These are phyloP conservation scores for Strobilomyces echinocephalus DNA, from an alignment of 768 basidiomycete genomes.

Conservation along the genomic window DNA sequence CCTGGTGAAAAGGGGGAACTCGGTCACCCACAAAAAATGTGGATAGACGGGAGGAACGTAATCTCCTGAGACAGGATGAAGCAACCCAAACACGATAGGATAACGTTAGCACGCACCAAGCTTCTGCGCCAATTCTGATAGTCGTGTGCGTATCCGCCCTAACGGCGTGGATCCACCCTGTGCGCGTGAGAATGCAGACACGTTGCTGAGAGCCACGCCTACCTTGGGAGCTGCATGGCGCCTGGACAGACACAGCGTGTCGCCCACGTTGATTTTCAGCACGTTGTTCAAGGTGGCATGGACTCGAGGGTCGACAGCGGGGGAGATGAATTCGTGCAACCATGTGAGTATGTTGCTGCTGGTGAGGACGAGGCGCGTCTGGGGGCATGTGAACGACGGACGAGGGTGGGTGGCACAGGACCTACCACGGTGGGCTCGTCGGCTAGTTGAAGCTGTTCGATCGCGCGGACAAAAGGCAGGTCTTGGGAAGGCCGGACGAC, in stretches of 20 bases:
- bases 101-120: constrained; percentile 44
- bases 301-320: constrained; percentile 23
- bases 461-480: constrained; percentile 27
- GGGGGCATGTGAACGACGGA: constrained; percentile 9
- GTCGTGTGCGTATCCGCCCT: constrained; percentile 61
- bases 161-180: constrained; percentile 86
- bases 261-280: constrained; percentile 44
- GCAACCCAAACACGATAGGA: not conserved
- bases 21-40: constrained; percentile 93
- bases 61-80: constrained; percentile 42
- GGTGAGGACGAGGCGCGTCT: constrained; percentile 52
- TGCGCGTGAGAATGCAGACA: constrained; percentile 18
- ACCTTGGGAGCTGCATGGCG: constrained; percentile 53
- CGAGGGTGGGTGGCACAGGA: not conserved
- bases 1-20: constrained; percentile 88
- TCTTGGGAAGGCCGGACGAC: constrained; percentile 29
- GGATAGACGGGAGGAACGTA: constrained; percentile 52
- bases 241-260: constrained; percentile 55
- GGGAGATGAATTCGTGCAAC: constrained; percentile 35
- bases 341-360: constrained; percentile 42
- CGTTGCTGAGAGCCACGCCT: constrained; percentile 17
- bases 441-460: constrained; percentile 9
- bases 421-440: constrained; percentile 27
- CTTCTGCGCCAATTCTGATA: constrained; percentile 62
- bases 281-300: constrained; percentile 35